phyloP scores from a whole-genome alignment of 441 rosid species.

The Breynia disticha region DNA sequence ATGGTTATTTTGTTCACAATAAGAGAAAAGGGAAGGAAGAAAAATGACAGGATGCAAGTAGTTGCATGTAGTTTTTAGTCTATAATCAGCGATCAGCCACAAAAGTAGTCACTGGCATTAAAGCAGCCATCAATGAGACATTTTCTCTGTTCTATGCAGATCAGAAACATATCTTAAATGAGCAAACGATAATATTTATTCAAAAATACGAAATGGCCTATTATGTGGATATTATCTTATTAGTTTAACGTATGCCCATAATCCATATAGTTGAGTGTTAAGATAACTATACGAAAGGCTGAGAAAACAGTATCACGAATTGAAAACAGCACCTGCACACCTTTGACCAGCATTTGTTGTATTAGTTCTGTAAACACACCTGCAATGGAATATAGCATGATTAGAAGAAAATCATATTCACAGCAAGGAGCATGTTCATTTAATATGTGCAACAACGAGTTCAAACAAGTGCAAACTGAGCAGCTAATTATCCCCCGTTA shows the following conservation, averaged over 20 bases:
- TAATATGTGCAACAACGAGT: neutral
- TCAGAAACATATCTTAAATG: no score
- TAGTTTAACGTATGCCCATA: no score
- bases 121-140: neutral
- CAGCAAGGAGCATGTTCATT: neutral
- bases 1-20: no score
- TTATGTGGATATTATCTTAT: no score
- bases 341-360: slow-evolving; percentile 96
- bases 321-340: slow-evolving; percentile 59
- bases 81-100: neutral
- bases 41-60: neutral
- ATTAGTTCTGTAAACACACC: slow-evolving; percentile 99
- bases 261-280: no score
- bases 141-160: no score
- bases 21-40: no score
- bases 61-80: neutral
- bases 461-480: neutral
- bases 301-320: neutral
- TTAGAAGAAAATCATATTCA: neutral
- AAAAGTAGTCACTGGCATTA: neutral
- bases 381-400: slow-evolving; percentile 17
- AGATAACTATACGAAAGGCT: neutral
- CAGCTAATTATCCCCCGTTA: no score
- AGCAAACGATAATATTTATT: no score
- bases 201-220: no score